Evolutionary conservation across 768 basidiomycete genomes (phyloP).

Genomic region (Panellus pusillus): DNA sequence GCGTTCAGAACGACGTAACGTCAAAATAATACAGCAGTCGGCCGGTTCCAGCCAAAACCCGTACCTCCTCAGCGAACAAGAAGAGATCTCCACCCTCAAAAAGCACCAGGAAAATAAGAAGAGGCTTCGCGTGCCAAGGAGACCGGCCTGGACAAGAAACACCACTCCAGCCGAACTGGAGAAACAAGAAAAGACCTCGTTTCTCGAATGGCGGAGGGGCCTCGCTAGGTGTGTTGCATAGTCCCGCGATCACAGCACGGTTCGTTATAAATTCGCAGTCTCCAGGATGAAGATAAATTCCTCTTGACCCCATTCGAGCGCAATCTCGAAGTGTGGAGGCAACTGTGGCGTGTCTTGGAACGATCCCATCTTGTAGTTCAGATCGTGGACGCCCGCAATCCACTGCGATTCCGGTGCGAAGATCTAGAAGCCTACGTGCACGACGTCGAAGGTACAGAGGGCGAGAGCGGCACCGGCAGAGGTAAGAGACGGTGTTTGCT

Average conservation of each 20-base stretch:
- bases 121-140: constrained; percentile 81
- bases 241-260: neutral
- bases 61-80: constrained; percentile 77
- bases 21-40: constrained; percentile 71
- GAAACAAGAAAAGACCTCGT: constrained; percentile 83
- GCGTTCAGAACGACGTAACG: constrained; percentile 67
- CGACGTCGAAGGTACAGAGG: constrained; percentile 83
- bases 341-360: constrained; percentile 96
- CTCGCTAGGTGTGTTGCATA: constrained; percentile 72
- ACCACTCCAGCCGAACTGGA: constrained; percentile 83
- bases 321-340: constrained; percentile 97
- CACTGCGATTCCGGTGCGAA: constrained; percentile 87
- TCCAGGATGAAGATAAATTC: constrained; percentile 84
- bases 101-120: constrained; percentile 75
- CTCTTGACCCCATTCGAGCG: constrained; percentile 97
- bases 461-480: constrained; percentile 73
- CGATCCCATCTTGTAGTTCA: constrained; percentile 93
- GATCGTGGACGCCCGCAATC: constrained; percentile 96
- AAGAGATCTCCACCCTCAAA: constrained; percentile 72
- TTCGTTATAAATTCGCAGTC: constrained; percentile 40
- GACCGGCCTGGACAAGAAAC: constrained; percentile 85
- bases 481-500: constrained; percentile 75
- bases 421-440: constrained; percentile 85
- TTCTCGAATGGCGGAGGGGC: constrained; percentile 90
- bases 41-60: constrained; percentile 69